Base-by-base conservation (phyloP, 2,329 filamentous ascomycete species). In the Triangularia verruculosa region DNA sequence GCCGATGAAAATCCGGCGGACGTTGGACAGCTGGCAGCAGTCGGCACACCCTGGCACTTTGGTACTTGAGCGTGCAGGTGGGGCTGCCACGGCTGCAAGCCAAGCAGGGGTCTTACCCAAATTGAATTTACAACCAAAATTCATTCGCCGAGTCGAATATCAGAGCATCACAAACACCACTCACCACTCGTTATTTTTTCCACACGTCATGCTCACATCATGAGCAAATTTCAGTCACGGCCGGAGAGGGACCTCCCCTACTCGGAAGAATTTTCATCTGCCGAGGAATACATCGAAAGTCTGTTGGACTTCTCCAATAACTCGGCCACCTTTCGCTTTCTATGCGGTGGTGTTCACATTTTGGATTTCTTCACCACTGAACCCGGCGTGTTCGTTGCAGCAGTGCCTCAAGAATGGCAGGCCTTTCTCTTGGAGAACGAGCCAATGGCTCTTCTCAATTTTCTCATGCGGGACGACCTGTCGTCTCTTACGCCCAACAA, bases 301-400 rank as follows among this genome's bases (percentile, higher is more conserved):
- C 84, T 98, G 12, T 82, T 98, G 25, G 74, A 86, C 20, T 97
- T 98, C 71, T 85, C 88, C 1, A 87, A 87, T 5, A 87, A 86
- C 1, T 91, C 90, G 54, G 85, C 89, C 61, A 81, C 92, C 1
- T 93, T 97, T 70, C 90, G 92, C 68, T 92, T 91, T 25, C 83
- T 99, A n/a, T 97, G 93, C 73, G 95, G 95, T 61, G 93, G 94
- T n/a, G 91, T 98, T 0, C 95, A 99, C 74, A 93, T 99, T 67
- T 83, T 98, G 62, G 95, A 99, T 75, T 98, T 99, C 77, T 92
- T 97, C 78, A 97, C 93, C 1, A 86, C 87, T 51, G 86, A 92
- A 56, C 91, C 92, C 4, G 90, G 92, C 67, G 83, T 97, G 0
- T 99, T 97, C 74, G 86, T 89, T 59, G 82, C 84, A 1, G 84